These are phyloP conservation scores for Ogataea populi-albae DNA, from an alignment of 805 yeast genomes.

Conservation along the genomic window DNA sequence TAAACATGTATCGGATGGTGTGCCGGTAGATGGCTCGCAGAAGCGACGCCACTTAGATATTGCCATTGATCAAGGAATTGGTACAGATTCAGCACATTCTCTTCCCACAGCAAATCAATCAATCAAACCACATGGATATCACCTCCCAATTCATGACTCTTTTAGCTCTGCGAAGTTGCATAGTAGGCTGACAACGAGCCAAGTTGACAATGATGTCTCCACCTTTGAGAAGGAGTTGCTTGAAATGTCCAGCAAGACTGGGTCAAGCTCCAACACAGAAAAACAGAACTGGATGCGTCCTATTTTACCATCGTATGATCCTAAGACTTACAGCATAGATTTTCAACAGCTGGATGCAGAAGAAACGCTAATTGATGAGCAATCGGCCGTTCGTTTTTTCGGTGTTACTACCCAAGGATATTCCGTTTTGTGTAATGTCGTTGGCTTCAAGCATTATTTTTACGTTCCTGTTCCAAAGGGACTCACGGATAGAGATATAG, in stretches of 20 bases:
- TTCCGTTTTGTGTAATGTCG: slow-evolving; percentile 85
- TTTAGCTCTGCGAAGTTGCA: slow-evolving; percentile 27
- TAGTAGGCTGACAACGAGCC: slow-evolving; percentile 26
- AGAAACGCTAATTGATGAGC: slow-evolving; percentile 60
- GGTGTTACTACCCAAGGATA: slow-evolving; percentile 90
- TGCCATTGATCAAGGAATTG: slow-evolving; percentile 21
- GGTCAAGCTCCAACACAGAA: slow-evolving; percentile 14
- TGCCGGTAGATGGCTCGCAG: slow-evolving; percentile 8
- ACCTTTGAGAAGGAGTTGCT: slow-evolving; percentile 52
- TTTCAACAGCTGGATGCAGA: slow-evolving; percentile 97
- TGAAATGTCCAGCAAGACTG: slow-evolving; percentile 35
- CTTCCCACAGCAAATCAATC: slow-evolving; percentile 32
- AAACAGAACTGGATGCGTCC: slow-evolving; percentile 52
- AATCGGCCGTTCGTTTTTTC: slow-evolving; percentile 74
- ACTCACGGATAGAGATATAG: slow-evolving; percentile 55
- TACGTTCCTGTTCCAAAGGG: slow-evolving; percentile 89
- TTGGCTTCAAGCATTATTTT: slow-evolving; percentile 85
- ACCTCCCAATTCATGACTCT: slow-evolving; percentile 28
- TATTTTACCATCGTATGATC: slow-evolving; percentile 50
- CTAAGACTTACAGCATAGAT: slow-evolving; percentile 49
- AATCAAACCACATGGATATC: slow-evolving; percentile 28
- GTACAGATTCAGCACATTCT: slow-evolving; percentile 29
- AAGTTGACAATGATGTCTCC: slow-evolving; percentile 38
- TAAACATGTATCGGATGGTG: slow-evolving; percentile 10
- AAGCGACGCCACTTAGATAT: slow-evolving; percentile 25